Percentiles rank a stretch among this genome's conserved stretches.
Conservation (phyloP, 345 rosid species). For the Luvunga scandens region DNA sequence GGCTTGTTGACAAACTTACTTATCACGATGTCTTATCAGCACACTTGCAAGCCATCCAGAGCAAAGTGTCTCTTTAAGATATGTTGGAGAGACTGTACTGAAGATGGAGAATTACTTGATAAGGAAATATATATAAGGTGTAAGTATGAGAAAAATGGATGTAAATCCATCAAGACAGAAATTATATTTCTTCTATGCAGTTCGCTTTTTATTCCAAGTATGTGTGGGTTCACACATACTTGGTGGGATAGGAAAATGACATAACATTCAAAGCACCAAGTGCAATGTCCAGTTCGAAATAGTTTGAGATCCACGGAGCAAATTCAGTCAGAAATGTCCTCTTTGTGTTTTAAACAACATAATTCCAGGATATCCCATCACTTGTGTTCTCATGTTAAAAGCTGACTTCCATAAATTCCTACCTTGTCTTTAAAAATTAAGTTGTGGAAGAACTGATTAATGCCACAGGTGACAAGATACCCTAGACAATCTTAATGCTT, state of each 20-base stretch:
- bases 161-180: not conserved
- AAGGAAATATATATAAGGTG: not conserved
- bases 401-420: not conserved
- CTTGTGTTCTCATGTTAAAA: not conserved
- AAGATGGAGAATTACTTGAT: slow-evolving; percentile 19
- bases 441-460: not conserved
- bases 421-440: not conserved
- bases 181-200: not conserved
- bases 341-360: not conserved
- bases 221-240: not conserved
- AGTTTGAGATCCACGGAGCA: not conserved
- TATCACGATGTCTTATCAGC: slow-evolving; percentile 42
- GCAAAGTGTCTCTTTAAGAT: slow-evolving; percentile 56
- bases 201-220: not conserved
- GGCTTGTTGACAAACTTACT: slow-evolving; percentile 29
- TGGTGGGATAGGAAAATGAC: not conserved
- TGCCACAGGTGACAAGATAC: not conserved
- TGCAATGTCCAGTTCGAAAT: not conserved
- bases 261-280: not conserved
- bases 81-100: slow-evolving; percentile 64
- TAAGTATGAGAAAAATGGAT: not conserved
- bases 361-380: not conserved
- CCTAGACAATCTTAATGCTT: not conserved
- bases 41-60: slow-evolving; percentile 58
- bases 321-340: not conserved